Evolutionary conservation across 805 yeast species (phyloP).

Genomic region (Teunomyces tritomae): DNA sequence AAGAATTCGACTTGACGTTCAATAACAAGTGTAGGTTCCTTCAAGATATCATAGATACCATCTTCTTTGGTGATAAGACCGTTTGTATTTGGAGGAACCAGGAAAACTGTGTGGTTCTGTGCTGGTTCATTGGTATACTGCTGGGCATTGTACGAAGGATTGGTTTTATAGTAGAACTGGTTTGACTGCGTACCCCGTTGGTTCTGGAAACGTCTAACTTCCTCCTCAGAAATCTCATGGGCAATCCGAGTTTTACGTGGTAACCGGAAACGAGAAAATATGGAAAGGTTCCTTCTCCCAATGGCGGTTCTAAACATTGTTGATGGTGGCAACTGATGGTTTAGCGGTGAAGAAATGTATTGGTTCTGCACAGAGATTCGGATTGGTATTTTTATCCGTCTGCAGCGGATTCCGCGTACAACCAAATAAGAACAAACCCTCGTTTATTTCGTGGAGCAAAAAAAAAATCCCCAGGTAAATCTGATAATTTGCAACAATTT

Average conservation of each 20-base stretch:
- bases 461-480: background rate
- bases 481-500: background rate
- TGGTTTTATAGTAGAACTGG: conserved; percentile 23
- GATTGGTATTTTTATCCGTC: background rate
- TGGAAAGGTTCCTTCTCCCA: background rate
- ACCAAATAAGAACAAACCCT: no score
- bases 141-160: conserved; percentile 24
- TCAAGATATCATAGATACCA: conserved; percentile 59
- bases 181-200: conserved; percentile 9
- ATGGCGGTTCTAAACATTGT: background rate
- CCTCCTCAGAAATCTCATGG: conserved; percentile 36
- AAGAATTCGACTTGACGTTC: conserved; percentile 87
- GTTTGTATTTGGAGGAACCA: conserved; percentile 40
- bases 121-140: conserved; percentile 25
- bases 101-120: conserved; percentile 30
- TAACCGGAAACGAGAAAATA: background rate
- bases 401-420: background rate
- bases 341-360: background rate
- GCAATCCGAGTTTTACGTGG: conserved; percentile 18
- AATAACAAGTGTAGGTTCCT: conserved; percentile 80
- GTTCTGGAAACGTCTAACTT: conserved; percentile 21
- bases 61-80: conserved; percentile 56
- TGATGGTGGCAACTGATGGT: background rate
- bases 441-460: no score
- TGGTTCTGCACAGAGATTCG: background rate